Conservation (phyloP, 306 rosid genomes). For the Purshia tridentata region DNA sequence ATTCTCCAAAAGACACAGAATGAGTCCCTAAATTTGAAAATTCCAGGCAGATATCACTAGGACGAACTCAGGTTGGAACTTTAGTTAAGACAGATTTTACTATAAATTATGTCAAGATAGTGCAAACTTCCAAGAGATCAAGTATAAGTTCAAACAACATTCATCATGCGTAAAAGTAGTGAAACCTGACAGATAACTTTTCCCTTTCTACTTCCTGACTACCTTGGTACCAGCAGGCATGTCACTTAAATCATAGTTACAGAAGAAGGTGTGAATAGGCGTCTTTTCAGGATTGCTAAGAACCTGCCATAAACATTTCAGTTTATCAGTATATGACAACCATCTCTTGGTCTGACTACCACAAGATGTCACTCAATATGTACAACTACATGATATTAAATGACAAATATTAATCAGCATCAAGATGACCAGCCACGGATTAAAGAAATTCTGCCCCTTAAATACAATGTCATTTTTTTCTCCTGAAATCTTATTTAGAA, state of each 20-base stretch:
- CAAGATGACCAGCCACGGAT: background rate
- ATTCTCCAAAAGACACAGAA: background rate
- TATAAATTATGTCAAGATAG: background rate
- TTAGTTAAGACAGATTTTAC: background rate
- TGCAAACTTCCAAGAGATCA: background rate
- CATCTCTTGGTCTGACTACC: constrained; percentile 10
- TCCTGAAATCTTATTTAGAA: background rate
- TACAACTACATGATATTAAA: constrained; percentile 12
- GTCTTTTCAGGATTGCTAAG: constrained; percentile 95
- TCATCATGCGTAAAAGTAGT: background rate
- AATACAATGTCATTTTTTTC: background rate
- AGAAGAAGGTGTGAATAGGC: constrained; percentile 84
- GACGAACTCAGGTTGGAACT: background rate
- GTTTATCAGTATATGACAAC: constrained; percentile 19
- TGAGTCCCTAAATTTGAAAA: background rate
- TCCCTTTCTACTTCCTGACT: background rate
- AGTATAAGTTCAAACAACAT: background rate
- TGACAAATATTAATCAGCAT: constrained; percentile 14
- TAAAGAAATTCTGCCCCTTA: background rate
- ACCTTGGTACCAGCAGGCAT: constrained; percentile 96
- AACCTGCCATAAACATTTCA: constrained; percentile 51
- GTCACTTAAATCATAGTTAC: constrained; percentile 81
- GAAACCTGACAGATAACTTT: background rate
- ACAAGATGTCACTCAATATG: constrained; percentile 10
- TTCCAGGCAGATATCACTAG: background rate